Percentiles rank a stretch among this genome's conserved stretches.
Conservation (phyloP, 73 alveolate genomes). For the Tetrahymena borealis region DNA sequence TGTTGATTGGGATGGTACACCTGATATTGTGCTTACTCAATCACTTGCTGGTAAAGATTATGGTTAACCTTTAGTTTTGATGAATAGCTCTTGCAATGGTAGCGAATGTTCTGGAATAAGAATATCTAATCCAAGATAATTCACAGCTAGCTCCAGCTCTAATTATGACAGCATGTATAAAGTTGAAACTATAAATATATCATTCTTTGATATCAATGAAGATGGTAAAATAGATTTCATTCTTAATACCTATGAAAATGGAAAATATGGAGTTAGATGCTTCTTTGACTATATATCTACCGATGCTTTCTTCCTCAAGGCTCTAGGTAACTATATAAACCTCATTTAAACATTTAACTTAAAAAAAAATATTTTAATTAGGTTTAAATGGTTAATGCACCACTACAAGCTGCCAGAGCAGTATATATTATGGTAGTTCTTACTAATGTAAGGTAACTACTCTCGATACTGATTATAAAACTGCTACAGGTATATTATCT, state of each 20-base stretch:
- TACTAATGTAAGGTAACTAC: slow-evolving; percentile 30
- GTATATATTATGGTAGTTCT: slow-evolving; percentile 30
- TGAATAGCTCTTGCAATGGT: neutral
- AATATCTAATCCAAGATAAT: neutral
- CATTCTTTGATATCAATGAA: slow-evolving; percentile 40
- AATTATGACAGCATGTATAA: neutral
- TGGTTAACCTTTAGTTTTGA: neutral
- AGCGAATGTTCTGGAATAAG: neutral
- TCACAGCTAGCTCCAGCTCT: neutral
- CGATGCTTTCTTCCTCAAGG: slow-evolving; percentile 38
- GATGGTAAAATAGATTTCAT: slow-evolving; percentile 31
- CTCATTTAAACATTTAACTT: neutral
- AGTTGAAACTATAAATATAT: slow-evolving; percentile 5
- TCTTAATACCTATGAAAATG: slow-evolving; percentile 11
- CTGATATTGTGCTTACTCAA: neutral
- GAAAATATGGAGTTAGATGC: slow-evolving; percentile 14
- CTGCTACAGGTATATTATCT: neutral
- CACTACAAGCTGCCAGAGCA: slow-evolving; percentile 14
- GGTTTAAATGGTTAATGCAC: slow-evolving; percentile 38
- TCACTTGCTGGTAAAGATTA: neutral
- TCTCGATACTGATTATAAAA: slow-evolving; percentile 8
- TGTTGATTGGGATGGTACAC: neutral
- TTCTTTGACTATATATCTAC: slow-evolving; percentile 16
- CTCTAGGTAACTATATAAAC: slow-evolving; percentile 20
- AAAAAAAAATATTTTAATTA: neutral